These are phyloP conservation scores for Fusarium protoensiforme DNA, from an alignment of 2,329 filamentous ascomycete genomes.

Conservation along the genomic window DNA sequence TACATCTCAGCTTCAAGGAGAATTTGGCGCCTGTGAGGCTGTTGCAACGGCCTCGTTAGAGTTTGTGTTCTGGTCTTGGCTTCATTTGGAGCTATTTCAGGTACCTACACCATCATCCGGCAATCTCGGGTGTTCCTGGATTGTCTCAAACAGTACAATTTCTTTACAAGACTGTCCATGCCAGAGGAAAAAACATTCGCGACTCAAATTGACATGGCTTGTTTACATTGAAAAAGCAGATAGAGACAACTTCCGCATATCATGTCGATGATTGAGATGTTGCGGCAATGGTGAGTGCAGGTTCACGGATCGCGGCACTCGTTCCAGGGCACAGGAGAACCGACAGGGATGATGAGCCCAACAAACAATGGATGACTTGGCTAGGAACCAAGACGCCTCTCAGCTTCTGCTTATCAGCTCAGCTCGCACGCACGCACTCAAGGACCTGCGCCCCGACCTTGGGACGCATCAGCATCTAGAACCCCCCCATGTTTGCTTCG, in stretches of 20 bases:
- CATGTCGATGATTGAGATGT: neutral
- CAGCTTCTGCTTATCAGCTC: neutral
- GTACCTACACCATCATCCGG: neutral
- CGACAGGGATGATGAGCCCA: slow-evolving; percentile 2
- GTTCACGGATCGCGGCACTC: neutral
- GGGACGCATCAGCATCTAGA: neutral
- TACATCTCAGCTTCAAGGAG: neutral
- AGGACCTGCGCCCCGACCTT: neutral
- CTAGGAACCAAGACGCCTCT: slow-evolving; percentile 1
- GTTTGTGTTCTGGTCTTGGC: neutral
- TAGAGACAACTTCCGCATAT: neutral
- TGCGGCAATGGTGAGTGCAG: neutral
- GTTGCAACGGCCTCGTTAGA: neutral
- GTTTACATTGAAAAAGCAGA: neutral
- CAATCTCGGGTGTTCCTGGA: slow-evolving; percentile 12
- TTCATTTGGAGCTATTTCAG: neutral
- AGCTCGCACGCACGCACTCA: neutral
- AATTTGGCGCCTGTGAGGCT: neutral
- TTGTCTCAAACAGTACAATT: slow-evolving; percentile 21
- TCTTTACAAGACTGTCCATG: slow-evolving; percentile 7
- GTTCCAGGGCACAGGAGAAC: neutral
- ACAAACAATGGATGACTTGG: neutral
- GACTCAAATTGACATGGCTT: neutral
- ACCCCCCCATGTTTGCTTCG: neutral
- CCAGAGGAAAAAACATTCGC: neutral